Evolutionary conservation across 2,329 filamentous ascomycete species (phyloP).

Genomic region (Chaetothyriales sp.): DNA sequence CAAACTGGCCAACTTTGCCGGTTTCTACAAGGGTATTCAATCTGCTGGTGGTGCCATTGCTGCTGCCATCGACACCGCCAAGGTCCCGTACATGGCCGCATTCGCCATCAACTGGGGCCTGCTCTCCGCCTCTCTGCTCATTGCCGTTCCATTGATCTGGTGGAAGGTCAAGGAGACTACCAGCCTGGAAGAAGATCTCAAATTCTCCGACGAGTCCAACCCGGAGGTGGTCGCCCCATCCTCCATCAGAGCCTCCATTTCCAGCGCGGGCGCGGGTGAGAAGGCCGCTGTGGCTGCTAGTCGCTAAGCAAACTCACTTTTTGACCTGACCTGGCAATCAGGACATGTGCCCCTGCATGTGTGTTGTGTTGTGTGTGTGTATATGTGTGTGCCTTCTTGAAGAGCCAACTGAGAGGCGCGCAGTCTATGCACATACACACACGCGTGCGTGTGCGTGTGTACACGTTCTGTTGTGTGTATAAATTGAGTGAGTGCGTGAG

Average conservation of each 20-base stretch:
- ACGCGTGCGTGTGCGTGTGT: no score
- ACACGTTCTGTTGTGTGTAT: no score
- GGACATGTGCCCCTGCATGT: no score
- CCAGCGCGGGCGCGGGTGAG: neutral
- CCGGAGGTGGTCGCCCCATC: constrained; percentile 42
- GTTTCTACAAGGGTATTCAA: constrained; percentile 71
- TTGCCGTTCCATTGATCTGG: constrained; percentile 63
- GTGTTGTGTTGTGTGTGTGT: no score
- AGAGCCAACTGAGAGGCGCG: no score
- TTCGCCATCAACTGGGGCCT: constrained; percentile 58
- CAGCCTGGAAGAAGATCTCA: constrained; percentile 59
- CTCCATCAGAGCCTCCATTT: neutral
- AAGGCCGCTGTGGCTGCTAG: neutral
- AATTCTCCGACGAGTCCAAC: constrained; percentile 64
- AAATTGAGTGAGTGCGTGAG: no score
- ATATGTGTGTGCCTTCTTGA: no score
- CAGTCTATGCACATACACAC: no score
- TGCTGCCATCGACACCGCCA: constrained; percentile 49
- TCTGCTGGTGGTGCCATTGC: constrained; percentile 62
- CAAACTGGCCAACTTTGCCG: constrained; percentile 69
- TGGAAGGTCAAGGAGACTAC: constrained; percentile 62
- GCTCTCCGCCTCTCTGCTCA: constrained; percentile 49
- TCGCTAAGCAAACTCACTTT: no score
- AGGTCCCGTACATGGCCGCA: constrained; percentile 48
- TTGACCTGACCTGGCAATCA: no score